A percentile compares a stretch with the other conserved stretches of the same genome.
phyloP scores from a whole-genome alignment of 768 basidiomycete genomes.

The Tricholomella constricta region DNA sequence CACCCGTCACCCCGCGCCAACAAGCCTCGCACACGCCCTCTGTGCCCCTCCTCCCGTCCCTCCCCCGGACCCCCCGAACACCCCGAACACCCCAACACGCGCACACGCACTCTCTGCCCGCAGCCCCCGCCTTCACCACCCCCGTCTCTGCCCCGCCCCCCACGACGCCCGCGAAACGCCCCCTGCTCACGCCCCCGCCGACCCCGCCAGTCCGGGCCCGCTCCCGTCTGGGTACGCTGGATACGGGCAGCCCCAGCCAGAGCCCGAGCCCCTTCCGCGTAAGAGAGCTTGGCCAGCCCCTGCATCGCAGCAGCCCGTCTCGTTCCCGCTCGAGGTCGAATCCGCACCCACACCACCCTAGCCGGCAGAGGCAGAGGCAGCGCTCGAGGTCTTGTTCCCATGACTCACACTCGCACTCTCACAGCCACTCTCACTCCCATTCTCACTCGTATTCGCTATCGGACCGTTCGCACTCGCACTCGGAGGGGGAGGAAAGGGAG shows the following conservation, averaged over 20 bases:
- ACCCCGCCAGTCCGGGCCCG: slow-evolving; percentile 23
- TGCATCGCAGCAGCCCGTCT: no score
- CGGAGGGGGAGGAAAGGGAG: no score
- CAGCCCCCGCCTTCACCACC: not conserved
- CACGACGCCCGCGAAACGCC: not conserved
- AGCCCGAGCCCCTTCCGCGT: slow-evolving; percentile 1
- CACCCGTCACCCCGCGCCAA: not conserved
- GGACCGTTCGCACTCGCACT: no score
- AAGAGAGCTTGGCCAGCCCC: not conserved
- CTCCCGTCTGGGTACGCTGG: slow-evolving; percentile 5
- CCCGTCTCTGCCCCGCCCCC: not conserved
- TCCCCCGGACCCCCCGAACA: not conserved
- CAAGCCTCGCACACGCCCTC: not conserved
- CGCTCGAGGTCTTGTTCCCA: no score
- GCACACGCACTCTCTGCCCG: slow-evolving; percentile 9
- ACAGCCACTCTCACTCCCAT: no score
- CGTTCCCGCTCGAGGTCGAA: not conserved
- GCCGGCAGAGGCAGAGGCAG: no score
- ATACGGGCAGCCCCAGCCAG: slow-evolving; percentile 8
- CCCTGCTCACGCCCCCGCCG: slow-evolving; percentile 25
- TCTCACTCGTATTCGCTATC: no score
- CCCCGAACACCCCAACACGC: not conserved
- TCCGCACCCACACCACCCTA: no score
- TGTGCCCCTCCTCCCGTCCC: not conserved
- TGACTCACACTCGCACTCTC: not conserved